These are phyloP conservation scores for Saturnispora gosingensis DNA, from an alignment of 805 yeast species.

Conservation along the genomic window DNA sequence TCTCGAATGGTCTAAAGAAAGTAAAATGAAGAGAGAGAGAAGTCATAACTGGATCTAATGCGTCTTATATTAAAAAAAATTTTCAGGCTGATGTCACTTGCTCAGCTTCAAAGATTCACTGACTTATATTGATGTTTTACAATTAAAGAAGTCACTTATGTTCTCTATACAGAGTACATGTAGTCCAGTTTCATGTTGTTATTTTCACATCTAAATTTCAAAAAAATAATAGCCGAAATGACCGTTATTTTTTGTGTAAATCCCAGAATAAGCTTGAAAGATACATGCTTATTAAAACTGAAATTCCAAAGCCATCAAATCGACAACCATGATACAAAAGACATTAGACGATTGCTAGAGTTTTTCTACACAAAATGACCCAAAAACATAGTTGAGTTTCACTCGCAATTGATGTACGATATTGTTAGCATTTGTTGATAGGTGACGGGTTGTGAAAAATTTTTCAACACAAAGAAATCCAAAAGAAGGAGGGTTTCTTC, in stretches of 20 bases:
- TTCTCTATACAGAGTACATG: no score
- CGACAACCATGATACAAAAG: background rate
- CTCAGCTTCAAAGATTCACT: background rate
- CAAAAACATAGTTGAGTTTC: background rate
- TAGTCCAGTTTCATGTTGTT: no score
- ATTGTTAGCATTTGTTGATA: no score
- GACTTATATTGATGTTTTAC: background rate
- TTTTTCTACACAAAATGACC: background rate
- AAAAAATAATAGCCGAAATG: background rate
- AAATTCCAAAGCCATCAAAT: background rate
- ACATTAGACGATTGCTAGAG: background rate
- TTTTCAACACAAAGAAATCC: background rate
- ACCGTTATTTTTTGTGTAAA: background rate
- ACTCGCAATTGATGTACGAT: background rate
- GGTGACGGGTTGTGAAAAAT: background rate
- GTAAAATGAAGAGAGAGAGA: background rate
- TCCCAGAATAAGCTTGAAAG: background rate
- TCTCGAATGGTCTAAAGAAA: slow-evolving; percentile 9
- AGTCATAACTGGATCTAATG: slow-evolving; percentile 3
- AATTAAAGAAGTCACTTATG: no score
- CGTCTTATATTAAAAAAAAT: background rate
- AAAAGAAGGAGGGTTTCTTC: background rate
- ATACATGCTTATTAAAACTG: background rate
- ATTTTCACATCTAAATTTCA: no score
- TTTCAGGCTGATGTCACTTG: slow-evolving; percentile 6